Evolutionary conservation across 345 rosid species (phyloP), one percentile per base, ranked within the genome.

Genomic region (Hibiscus syriacus): DNA sequence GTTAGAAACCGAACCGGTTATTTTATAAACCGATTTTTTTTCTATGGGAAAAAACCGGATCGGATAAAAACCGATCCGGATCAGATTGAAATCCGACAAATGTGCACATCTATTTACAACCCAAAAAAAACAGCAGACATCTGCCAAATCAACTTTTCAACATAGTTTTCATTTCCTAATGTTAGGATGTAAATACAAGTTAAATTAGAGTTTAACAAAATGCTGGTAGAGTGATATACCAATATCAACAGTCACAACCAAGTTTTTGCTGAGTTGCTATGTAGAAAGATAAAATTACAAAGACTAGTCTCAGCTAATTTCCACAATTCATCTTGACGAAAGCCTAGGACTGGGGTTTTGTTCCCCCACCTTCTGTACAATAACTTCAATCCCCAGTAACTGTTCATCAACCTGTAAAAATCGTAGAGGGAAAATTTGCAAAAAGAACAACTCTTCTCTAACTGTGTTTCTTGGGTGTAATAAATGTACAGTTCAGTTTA

Each of bases 401-500:
- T 45, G 53, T 64, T 38, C 55, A n/a, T 46, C 38, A 38, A 65
- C 55, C 56, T 27, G 39, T 27, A 29, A 48, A 64, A 49, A 26
- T 9, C 27, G 69, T 65, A 14, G 38, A 43, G 67, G 67, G 54
- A n/a, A 45, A 45, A 27, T 17, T 27, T 27, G 43, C 41, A 27
- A 65, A 49, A 65, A 62, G 22, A 41, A 32, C 30, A 46, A 25
- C 38, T 66, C 49, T 52, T 65, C 57, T 50, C 43, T 46, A 20
- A n/a, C 27, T 46, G 69, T 58, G 43, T 32, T 66, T 49, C 55
- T 30, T 30, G 53, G 67, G 20, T 64, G 41, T 50, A n/a, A 54
- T 5, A 66, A 32, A 66, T 66, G 48, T 66, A 66, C 64, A 68
- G 39, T 55, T 67, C 59, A 66, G 13, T 66, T 66, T 66, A 66